phyloP scores from a whole-genome alignment of 495 filamentous ascomycete species.

The Xylona heveae region DNA sequence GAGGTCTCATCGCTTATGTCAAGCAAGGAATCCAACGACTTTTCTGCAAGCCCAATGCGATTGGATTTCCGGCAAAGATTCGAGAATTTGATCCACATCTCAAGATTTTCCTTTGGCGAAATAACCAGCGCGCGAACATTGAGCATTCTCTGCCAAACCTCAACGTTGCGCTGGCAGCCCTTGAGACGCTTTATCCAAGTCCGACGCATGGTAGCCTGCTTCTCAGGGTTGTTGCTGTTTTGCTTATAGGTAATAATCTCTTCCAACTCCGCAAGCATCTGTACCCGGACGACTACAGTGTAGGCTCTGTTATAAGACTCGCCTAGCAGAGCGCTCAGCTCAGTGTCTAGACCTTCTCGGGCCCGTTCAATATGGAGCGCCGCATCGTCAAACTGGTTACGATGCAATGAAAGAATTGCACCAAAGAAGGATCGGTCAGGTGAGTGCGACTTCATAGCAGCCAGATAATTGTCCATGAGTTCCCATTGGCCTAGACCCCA shows the following conservation, averaged over 20 bases:
- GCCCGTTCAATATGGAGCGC: constrained; percentile 70
- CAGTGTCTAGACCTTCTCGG: constrained; percentile 80
- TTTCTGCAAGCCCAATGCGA: constrained; percentile 87
- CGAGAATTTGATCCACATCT: constrained; percentile 98
- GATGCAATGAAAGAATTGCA: constrained; percentile 79
- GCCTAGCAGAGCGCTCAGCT: constrained; percentile 80
- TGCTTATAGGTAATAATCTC: constrained; percentile 98
- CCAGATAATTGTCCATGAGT: constrained; percentile 87
- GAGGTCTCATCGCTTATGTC: constrained; percentile 37
- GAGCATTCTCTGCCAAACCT: constrained; percentile 96
- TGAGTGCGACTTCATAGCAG: constrained; percentile 79
- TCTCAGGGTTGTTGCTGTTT: constrained; percentile 49
- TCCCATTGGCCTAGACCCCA: constrained; percentile 97
- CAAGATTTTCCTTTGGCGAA: constrained; percentile 72
- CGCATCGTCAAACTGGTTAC: constrained; percentile 84
- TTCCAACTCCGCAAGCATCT: constrained; percentile 96
- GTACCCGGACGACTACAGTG: constrained; percentile 82
- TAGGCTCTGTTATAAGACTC: constrained; percentile 96
- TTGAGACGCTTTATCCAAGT: constrained; percentile 93
- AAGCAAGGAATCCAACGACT: constrained; percentile 69
- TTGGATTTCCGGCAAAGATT: constrained; percentile 93
- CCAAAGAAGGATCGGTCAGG: constrained; percentile 95
- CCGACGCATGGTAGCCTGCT: constrained; percentile 69
- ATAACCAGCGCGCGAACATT: constrained; percentile 88
- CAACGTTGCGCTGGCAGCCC: constrained; percentile 89